A percentile compares a stretch with the other conserved stretches of the same genome.
phyloP scores from a whole-genome alignment of 2,329 filamentous ascomycete genomes.

The Venturiaceae sp. region DNA sequence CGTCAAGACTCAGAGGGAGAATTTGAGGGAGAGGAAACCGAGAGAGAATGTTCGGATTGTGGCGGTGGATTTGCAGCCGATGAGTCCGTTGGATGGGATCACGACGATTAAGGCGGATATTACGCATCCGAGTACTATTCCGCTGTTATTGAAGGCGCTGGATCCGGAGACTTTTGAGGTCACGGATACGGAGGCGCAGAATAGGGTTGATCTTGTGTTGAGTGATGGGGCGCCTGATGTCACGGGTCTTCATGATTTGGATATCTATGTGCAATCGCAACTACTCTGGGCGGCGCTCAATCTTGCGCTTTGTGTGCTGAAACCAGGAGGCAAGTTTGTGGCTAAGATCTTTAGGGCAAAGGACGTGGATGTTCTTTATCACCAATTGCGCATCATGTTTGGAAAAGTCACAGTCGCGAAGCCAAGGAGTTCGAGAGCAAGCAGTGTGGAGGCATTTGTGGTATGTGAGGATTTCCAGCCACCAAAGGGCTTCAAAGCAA shows the following conservation, averaged over 20 bases:
- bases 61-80: constrained; percentile 90
- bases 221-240: constrained; percentile 95
- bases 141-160: constrained; percentile 74
- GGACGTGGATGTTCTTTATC: constrained; percentile 92
- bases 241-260: constrained; percentile 90
- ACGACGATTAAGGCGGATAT: constrained; percentile 90
- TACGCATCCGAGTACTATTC: constrained; percentile 91
- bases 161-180: constrained; percentile 50
- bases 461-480: constrained; percentile 86
- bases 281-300: constrained; percentile 90
- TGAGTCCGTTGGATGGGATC: constrained; percentile 87
- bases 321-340: constrained; percentile 90
- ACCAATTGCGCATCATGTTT: constrained; percentile 88
- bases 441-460: constrained; percentile 93
- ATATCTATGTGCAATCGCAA: constrained; percentile 97
- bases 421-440: constrained; percentile 86
- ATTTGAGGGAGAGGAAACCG: constrained; percentile 22
- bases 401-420: constrained; percentile 83
- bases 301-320: constrained; percentile 82
- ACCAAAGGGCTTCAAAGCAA: constrained; percentile 65
- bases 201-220: constrained; percentile 85
- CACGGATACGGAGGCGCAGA: constrained; percentile 42
- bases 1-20: neutral
- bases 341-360: constrained; percentile 95
- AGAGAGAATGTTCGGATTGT: constrained; percentile 82